Conservation (phyloP, 176 grass and related monocot genomes). For the Bonia amplexicaulis region DNA sequence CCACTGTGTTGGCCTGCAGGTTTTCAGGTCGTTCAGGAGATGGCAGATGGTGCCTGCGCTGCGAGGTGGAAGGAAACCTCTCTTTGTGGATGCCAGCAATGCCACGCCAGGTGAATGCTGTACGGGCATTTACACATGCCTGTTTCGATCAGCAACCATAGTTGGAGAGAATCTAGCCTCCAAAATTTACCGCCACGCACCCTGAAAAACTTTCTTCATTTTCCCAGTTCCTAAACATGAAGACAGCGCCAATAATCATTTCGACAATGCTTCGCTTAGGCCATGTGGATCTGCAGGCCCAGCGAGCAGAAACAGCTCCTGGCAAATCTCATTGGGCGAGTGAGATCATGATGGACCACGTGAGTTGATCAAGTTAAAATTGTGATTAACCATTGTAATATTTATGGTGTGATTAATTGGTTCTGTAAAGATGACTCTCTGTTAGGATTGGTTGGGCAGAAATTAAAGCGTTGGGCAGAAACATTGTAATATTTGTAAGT, state of each 20-base stretch:
- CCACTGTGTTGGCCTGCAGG: conserved; percentile 1
- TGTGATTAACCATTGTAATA: no score
- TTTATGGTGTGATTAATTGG: no score
- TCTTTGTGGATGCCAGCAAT: conserved; percentile 19
- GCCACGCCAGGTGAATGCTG: background rate
- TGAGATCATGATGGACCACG: no score
- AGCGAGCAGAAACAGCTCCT: background rate
- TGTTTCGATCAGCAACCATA: background rate
- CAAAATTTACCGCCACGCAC: background rate
- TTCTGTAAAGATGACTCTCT: no score
- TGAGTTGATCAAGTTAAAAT: no score
- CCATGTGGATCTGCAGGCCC: background rate
- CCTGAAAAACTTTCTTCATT: background rate
- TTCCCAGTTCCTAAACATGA: background rate
- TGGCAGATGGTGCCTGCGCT: background rate
- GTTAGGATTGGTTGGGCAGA: no score
- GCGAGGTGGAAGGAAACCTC: background rate
- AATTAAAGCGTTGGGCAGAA: no score
- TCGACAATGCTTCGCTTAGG: background rate
- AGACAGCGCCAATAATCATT: background rate
- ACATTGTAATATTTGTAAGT: no score
- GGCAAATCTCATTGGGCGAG: no score
- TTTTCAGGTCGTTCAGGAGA: conserved; percentile 15
- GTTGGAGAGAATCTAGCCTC: background rate
- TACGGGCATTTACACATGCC: conserved; percentile 17